phyloP scores from a whole-genome alignment of 139 green algal species.

The Diplosphaera chodatii region DNA sequence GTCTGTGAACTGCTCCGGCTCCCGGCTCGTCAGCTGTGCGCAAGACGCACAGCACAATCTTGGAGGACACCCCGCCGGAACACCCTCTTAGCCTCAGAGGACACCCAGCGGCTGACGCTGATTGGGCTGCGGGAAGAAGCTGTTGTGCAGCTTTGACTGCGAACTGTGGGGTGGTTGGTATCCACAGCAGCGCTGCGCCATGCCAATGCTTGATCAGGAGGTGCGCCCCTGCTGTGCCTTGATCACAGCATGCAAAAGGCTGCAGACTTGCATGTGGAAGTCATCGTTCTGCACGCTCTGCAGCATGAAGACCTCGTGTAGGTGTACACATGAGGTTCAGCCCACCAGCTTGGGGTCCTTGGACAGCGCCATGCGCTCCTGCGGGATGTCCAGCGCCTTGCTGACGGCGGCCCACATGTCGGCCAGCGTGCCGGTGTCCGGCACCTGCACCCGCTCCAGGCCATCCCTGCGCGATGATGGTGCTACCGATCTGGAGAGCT shows the following conservation, averaged over 20 bases:
- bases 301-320: too few species aligned
- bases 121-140: too few species aligned
- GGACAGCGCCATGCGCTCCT: slow-evolving; percentile 66
- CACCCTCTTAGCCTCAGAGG: neutral
- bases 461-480: slow-evolving; percentile 78
- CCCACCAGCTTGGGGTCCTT: slow-evolving; percentile 66
- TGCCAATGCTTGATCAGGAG: neutral
- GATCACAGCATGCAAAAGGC: too few species aligned
- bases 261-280: too few species aligned
- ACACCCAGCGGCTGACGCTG: too few species aligned
- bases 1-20: slow-evolving; percentile 36
- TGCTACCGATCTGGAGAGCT: too few species aligned
- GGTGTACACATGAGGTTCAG: too few species aligned
- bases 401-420: slow-evolving; percentile 52
- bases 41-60: neutral
- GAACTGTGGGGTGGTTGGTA: too few species aligned
- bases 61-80: neutral
- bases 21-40: slow-evolving; percentile 33
- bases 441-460: slow-evolving; percentile 69
- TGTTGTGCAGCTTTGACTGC: too few species aligned
- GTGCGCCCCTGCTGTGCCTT: too few species aligned
- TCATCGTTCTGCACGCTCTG: too few species aligned
- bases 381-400: slow-evolving; percentile 53
- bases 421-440: slow-evolving; percentile 39
- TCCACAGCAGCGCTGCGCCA: neutral